phyloP scores from a whole-genome alignment of 73 alveolate species.

The Paramecium pentaurelia region DNA sequence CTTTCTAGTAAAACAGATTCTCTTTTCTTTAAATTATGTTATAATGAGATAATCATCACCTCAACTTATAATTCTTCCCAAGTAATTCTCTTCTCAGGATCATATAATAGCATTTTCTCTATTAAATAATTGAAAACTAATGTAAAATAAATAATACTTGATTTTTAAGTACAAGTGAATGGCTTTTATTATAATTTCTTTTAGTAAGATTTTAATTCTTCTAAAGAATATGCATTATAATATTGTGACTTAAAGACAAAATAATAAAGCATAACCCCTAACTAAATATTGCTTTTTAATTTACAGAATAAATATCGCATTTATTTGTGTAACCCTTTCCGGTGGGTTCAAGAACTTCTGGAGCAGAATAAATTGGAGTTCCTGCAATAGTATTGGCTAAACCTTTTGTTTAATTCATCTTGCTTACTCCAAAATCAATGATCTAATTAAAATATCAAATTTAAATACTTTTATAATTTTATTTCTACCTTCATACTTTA shows the following conservation, averaged over 20 bases:
- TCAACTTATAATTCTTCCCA: background rate
- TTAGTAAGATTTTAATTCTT: background rate
- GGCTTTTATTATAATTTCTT: background rate
- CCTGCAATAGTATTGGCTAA: background rate
- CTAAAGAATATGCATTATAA: background rate
- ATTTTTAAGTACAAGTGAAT: background rate
- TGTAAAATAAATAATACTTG: background rate
- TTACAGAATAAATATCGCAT: background rate
- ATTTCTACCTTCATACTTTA: background rate
- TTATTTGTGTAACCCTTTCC: background rate
- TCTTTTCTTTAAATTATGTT: background rate
- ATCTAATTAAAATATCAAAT: background rate
- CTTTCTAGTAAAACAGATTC: background rate
- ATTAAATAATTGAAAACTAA: background rate
- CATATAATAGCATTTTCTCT: background rate
- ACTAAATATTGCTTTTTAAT: background rate
- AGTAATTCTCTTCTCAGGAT: background rate
- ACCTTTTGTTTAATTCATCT: background rate
- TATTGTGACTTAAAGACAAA: background rate
- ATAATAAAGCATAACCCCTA: background rate
- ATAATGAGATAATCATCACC: background rate
- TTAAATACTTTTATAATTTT: background rate
- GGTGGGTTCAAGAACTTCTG: background rate
- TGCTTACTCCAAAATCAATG: background rate
- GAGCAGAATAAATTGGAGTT: constrained; percentile 7